These are phyloP conservation scores for Trypanosoma lewisi DNA, from an alignment of 208 protist genomes.

Conservation along the genomic window DNA sequence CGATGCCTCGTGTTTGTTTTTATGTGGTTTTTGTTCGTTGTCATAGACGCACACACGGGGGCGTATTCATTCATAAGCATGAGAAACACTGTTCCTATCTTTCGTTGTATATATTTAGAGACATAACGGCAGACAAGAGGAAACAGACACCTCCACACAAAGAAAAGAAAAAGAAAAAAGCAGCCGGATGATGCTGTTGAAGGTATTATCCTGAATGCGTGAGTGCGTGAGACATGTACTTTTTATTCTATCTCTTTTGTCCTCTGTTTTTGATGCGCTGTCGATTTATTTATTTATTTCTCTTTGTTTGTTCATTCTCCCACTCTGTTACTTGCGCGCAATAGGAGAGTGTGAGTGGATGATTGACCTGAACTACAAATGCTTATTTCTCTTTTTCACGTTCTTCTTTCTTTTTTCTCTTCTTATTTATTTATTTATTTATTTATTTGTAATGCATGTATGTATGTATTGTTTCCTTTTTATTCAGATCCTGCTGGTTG, in stretches of 20 bases:
- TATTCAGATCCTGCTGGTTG: background rate
- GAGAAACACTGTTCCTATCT: too few relatives aligned
- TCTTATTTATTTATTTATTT: background rate
- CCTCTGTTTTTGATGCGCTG: background rate
- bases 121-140: background rate
- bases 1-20: too few relatives aligned
- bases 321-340: background rate
- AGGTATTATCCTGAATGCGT: too few relatives aligned
- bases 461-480: conserved; percentile 1
- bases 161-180: background rate
- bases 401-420: conserved; percentile 2
- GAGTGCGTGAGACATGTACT: too few relatives aligned
- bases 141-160: background rate
- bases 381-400: too few relatives aligned
- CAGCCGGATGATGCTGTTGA: background rate
- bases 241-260: too few relatives aligned
- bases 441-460: background rate
- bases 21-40: background rate
- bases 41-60: background rate
- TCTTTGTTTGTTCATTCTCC: background rate
- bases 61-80: too few relatives aligned
- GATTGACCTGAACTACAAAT: too few relatives aligned
- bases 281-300: background rate
- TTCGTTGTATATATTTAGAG: background rate
- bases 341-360: too few relatives aligned